Percentiles rank a stretch among this genome's conserved stretches.
These are phyloP conservation scores for Monosporozyma servazzii DNA, from an alignment of 805 yeast genomes.

Conservation along the genomic window DNA sequence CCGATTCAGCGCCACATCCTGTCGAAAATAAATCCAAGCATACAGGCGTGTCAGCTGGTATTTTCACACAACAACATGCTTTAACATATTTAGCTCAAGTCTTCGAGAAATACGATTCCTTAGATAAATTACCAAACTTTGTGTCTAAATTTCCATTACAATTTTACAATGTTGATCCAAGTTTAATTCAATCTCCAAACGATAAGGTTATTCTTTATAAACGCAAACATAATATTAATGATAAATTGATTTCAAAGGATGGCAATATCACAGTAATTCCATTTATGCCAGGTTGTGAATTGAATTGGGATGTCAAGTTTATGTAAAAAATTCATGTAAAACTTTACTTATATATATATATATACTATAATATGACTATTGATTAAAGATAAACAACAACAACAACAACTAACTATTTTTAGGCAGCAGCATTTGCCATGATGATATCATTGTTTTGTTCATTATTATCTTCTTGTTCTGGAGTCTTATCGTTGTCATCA, in stretches of 20 bases:
- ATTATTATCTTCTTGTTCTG: slow-evolving; percentile 9
- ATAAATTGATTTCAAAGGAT: slow-evolving; percentile 32
- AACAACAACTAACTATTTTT: not conserved
- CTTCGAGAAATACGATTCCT: slow-evolving; percentile 55
- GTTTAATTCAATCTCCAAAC: slow-evolving; percentile 33
- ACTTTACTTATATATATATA: not conserved
- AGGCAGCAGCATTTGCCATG: slow-evolving; percentile 4
- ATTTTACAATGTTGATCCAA: slow-evolving; percentile 55
- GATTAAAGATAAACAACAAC: not conserved
- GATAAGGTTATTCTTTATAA: slow-evolving; percentile 49
- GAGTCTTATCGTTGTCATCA: slow-evolving; percentile 7
- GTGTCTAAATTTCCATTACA: slow-evolving; percentile 63
- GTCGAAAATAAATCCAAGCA: slow-evolving; percentile 65
- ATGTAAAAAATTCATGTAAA: not conserved
- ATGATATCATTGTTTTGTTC: slow-evolving; percentile 1
- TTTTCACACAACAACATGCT: slow-evolving; percentile 79
- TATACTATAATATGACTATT: not conserved
- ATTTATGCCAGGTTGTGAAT: slow-evolving; percentile 70
- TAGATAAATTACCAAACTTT: slow-evolving; percentile 62
- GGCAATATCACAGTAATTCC: slow-evolving; percentile 57
- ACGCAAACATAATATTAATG: slow-evolving; percentile 50
- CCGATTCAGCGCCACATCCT: slow-evolving; percentile 98
- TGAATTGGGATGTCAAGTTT: slow-evolving; percentile 69
- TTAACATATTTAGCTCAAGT: slow-evolving; percentile 79
- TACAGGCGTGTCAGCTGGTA: slow-evolving; percentile 94